Evolutionary conservation across 2,329 filamentous ascomycete species (phyloP), one percentile per base, ranked within the genome.

Genomic region (Verticillium longisporum): DNA sequence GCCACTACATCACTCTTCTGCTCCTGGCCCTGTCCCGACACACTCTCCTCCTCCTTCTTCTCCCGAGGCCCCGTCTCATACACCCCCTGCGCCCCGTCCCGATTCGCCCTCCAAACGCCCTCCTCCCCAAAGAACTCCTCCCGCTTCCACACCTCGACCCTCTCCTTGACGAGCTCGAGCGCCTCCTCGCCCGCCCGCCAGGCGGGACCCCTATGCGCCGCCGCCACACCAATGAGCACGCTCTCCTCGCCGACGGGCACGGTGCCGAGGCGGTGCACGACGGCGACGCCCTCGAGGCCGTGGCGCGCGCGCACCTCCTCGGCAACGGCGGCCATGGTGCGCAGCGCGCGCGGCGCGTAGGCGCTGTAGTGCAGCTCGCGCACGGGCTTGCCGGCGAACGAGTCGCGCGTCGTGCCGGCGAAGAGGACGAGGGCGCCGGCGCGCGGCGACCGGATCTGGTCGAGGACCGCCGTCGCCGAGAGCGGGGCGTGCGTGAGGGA

Each of bases 221-320:
- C 83, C 54, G 90, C 92, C 4, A 97, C 90, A 1, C 91, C 90
- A 68, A 98, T 92, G 60, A 96, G 77, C 63, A 99, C 94, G 71
- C 91, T 96, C 77, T 97, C 93, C 75, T 97, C 91, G n/a, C 88
- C 89, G 60, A 98, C 88, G 2, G 91, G 91, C 15, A 97, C 94
- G 21, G 85, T 82, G 0, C 95, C 95, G 3, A 98, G 80, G 4
- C 94, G 85, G 76, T 98, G 95, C 14, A 90, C 81, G 73, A 98
- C 90, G 57, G 89, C 87, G 62, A 98, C 86, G 7, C 86, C 89
- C 41, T 84, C 83, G 18, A 97, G 82, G 1, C 73, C 76, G 72
- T 96, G 87, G 66, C 85, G 86, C 11, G 74, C 69, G 15, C 75
- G 74, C 4, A 78, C 73, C 6, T 78, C 75, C 9, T 59, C 57